Evolutionary conservation across 2,329 filamentous ascomycete genomes (phyloP), one percentile per base, ranked within the genome.

Genomic region (Alternaria conjuncta): DNA sequence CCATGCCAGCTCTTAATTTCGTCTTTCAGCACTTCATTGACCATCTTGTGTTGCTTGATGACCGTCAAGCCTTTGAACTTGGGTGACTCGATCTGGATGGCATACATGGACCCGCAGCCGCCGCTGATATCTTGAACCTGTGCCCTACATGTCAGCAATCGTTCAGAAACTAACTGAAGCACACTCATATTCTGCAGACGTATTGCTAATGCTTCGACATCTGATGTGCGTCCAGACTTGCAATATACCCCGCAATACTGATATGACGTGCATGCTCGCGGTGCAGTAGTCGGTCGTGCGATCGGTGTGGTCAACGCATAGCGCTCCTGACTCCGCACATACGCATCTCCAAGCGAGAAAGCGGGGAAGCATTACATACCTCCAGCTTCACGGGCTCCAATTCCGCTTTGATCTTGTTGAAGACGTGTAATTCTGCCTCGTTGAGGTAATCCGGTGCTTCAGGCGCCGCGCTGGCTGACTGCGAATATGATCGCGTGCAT

Each of bases 31-130:
- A 90, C 86, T 20, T 87, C 83, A 75, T 95, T 95, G 55, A 96
- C 92, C 81, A 95, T 85, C 64, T 92, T 86, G 81, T 96, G 92
- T 83, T 96, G 92, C 84, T 92, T 92, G 64, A 96, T 86, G 78
- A 94, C 89, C 54, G 84, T 86, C 71, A 89, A 79, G 50, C 92
- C 93, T 57, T 85, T 85, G 80, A 96, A 96, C 72, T 84, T 86
- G 50, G 88, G 85, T 8, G 90, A 92, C 51, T 89, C 86, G 68
- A 96, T 89, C 73, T 94, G 90, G 69, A 96, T 90, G 60, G 89
- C 90, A 82, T 96, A 96, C 93, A 96, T 96, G 75, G 89, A 92
- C 10, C 92, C 92, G 81, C 92, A 96, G 28, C 92, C 92, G 62
- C 93, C 92, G 23, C 90, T 93, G 55, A 96, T 88, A 81, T 96